Evolutionary conservation across 2,329 filamentous ascomycete species (phyloP), one percentile per base, ranked within the genome.

Genomic region (Teratosphaeria zuluensis): DNA sequence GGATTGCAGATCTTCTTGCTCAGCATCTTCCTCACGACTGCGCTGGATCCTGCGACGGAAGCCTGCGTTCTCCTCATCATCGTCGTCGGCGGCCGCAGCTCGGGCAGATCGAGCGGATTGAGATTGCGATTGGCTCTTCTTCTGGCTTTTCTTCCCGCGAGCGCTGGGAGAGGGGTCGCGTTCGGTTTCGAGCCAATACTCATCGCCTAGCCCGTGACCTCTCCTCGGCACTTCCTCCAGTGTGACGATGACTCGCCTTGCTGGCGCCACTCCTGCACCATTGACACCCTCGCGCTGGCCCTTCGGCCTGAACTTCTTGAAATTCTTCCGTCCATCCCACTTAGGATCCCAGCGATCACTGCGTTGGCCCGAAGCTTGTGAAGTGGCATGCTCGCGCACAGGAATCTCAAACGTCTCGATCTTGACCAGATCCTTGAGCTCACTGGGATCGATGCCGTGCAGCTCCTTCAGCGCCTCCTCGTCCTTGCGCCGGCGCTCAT

Each of bases 321-420:
- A 99, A 69, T 99, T 97, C 73, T 90, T 92, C 51, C 92, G 82
- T 0, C 92, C 94, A 70, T 96, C 95, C 94, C 94, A 99, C 46
- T 80, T 81, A 0, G 90, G 85, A 64, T 96, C 84, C 54, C 30
- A 30, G 48, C 89, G 81, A 4, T 85, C 83, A 16, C 52, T 35
- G 19, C 80, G 74, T 35, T 72, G 72, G n/a, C 75, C 70, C 9
- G 52, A 21, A 1, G 28, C 28, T n/a, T 74, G 67, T 64, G 65
- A 72, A 57, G 64, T 70, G 32, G 64, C 58, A 57, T 67, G 61
- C 19, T 65, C 59, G 30, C 69, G 69, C 0, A 71, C 68, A 28
- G 78, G 80, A 0, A 96, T 70, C 8, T 87, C 80, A 74, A 95
- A 89, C 62, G 87, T 82, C 68, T 94, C 89, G 55, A 95, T 81